Conservation (phyloP, 192 early-diverging fungal species). For the Linnemannia schmuckeri region DNA sequence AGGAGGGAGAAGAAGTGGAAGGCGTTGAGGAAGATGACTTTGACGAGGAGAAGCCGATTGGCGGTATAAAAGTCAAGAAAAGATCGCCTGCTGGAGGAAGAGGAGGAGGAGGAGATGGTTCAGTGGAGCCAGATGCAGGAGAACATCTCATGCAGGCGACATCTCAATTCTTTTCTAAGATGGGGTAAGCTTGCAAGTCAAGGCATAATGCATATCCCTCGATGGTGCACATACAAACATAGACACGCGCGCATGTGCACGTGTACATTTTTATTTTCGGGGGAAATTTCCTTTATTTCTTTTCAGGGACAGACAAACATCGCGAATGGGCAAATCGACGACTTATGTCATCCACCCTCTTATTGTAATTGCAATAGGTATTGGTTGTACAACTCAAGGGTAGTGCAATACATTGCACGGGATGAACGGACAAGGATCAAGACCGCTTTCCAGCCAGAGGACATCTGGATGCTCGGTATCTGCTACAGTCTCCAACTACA, state of each 20-base stretch:
- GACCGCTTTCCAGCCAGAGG: constrained; percentile 37
- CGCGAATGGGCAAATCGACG: background rate
- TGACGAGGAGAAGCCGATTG: background rate
- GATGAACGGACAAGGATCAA: constrained; percentile 54
- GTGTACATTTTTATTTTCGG: background rate
- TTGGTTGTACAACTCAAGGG: constrained; percentile 59
- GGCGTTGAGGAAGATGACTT: background rate
- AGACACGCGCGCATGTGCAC: background rate
- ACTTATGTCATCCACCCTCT: background rate
- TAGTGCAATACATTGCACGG: constrained; percentile 56
- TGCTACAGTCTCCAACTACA: constrained; percentile 42
- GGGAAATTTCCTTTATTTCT: background rate
- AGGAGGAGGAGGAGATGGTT: background rate
- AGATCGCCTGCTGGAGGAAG: background rate
- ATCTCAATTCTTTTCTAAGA: constrained; percentile 47
- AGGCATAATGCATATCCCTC: background rate
- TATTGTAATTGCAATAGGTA: constrained; percentile 22
- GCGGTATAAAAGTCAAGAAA: background rate
- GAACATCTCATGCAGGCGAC: constrained; percentile 48
- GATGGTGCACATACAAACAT: background rate
- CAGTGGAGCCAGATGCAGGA: constrained; percentile 42
- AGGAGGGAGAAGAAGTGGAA: background rate
- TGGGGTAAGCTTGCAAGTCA: constrained; percentile 33
- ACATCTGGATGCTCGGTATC: constrained; percentile 59
- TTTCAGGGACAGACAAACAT: background rate